Base-by-base conservation (phyloP, 768 basidiomycete genomes). In the Dacryopinax spathularia region DNA sequence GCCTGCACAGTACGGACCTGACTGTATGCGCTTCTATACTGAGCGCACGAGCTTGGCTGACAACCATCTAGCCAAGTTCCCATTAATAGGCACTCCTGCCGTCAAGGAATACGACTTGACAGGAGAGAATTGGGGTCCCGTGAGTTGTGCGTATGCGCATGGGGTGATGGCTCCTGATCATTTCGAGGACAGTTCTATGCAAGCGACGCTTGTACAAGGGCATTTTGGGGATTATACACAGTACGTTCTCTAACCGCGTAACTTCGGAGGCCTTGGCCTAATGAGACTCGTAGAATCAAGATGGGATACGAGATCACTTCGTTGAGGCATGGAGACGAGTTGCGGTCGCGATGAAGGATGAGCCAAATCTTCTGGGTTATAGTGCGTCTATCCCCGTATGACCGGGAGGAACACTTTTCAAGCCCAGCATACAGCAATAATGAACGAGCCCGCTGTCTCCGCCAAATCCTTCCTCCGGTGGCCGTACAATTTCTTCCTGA, bases 401-500 rank as follows among this genome's bases (percentile, higher is more conserved):
- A n/a, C n/a, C n/a, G n/a, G n/a, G n/a, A n/a, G n/a, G n/a, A n/a
- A 9, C 6, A 56, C 6, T 5, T 3, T 7, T 27, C 48, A 9
- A 18, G 29, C 25, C 48, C 29, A 56, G 25, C 9, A 22, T 56
- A 56, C 48, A 56, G 48, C 48, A 27, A 56, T 56, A 22, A 29
- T 56, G 48, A 56, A 56, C 48, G 48, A 56, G 18, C 48, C 48
- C 29, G 48, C 48, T 29, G 48, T 56, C 48, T 56, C 48, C 29
- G 48, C 48, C 5, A 22, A 29, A 22, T 15, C 48, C 48, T 56
- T 56, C 48, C 25, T 56, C 13, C 48, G 48, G 25, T 56, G 48
- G 48, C 48, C 48, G 9, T 56, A 56, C 48, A 56, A 56, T 29
- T 56, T 56, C 48, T 56, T 56, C 48, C 25, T 56, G 25, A 56